Percentiles rank a stretch among this genome's conserved stretches.
phyloP scores from a whole-genome alignment of 2,329 filamentous ascomycete species.

The Dothideomycetes sp. region DNA sequence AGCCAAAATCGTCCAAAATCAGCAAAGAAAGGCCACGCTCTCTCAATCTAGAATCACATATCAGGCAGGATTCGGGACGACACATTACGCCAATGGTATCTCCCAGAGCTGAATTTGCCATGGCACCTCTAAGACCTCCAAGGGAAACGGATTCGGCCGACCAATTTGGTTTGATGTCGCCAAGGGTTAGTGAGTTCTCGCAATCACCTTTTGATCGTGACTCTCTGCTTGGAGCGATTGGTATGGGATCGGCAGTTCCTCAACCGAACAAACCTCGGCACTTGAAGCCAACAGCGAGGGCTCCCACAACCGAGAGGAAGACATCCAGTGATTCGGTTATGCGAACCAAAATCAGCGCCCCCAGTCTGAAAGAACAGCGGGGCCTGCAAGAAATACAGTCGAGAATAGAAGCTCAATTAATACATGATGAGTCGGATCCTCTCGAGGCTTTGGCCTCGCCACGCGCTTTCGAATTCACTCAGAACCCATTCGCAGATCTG shows the following conservation, averaged over 20 bases:
- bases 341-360: slow-evolving; percentile 26
- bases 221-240: slow-evolving; percentile 26
- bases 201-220: slow-evolving; percentile 27
- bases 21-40: slow-evolving; percentile 15
- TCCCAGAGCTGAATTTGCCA: slow-evolving; percentile 32
- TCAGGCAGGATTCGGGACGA: slow-evolving; percentile 11
- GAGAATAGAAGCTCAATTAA: slow-evolving; percentile 23
- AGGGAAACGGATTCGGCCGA: slow-evolving; percentile 26
- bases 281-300: slow-evolving; percentile 4
- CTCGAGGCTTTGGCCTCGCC: slow-evolving; percentile 58
- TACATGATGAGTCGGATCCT: slow-evolving; percentile 20
- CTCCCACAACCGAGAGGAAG: slow-evolving; percentile 1
- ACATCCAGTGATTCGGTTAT: slow-evolving; percentile 12
- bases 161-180: slow-evolving; percentile 31
- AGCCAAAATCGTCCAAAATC: not conserved
- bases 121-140: slow-evolving; percentile 25
- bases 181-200: slow-evolving; percentile 33
- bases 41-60: slow-evolving; percentile 12
- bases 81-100: slow-evolving; percentile 23
- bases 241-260: slow-evolving; percentile 25
- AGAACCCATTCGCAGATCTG: slow-evolving; percentile 49
- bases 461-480: slow-evolving; percentile 62
- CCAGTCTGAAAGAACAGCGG: slow-evolving; percentile 26
- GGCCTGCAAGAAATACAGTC: slow-evolving; percentile 26
- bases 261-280: slow-evolving; percentile 8